Evolutionary conservation across 164 flowering plant species (phyloP), one percentile per base, ranked within the genome.

Genomic region (Platanus orientalis): DNA sequence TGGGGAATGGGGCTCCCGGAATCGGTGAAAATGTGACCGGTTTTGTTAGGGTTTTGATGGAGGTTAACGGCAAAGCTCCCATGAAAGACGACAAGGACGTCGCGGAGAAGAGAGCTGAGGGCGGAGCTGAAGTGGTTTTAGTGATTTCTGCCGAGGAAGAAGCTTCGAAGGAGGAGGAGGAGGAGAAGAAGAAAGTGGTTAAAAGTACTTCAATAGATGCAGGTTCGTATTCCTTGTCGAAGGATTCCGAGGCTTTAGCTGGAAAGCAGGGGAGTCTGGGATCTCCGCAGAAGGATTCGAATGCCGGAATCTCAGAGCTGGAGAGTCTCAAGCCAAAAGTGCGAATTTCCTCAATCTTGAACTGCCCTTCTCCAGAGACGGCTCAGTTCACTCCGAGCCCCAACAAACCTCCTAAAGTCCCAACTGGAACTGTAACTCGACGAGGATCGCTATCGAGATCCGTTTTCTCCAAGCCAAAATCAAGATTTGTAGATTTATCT

Each of bases 401-500:
- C 20, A 70, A 65, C 24, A 75, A 60, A 34, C 85, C 82, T 24
- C 82, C 82, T 1, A 76, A 67, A 67, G 47, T 62, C 57, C 72
- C 81, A n/a, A 39, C 56, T 24, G 59, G 27, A 14, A 59, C 62
- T 7, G 23, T 67, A 26, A 64, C 63, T 20, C 67, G 69, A 23
- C 56, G 79, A 20, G 51, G 56, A 26, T 39, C 78, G 0, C 36
- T 76, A 1, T 49, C 77, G 0, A 73, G 75, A 39, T 72, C 83
- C 0, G 52, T 60, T 4, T 70, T 68, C 34, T 64, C 75, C 5
- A 80, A 78, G 66, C 78, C 84, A 1, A 81, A 79, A 25, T 76
- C 85, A 1, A 71, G 85, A 45, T 79, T 81, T 57, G 75, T 74
- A 0, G 81, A 81, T 51, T 76, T 69, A 19, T 42, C 81, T 25